Conservation (phyloP, 192 early-diverging fungal genomes). For the Rhizoclosmatium globosum region DNA sequence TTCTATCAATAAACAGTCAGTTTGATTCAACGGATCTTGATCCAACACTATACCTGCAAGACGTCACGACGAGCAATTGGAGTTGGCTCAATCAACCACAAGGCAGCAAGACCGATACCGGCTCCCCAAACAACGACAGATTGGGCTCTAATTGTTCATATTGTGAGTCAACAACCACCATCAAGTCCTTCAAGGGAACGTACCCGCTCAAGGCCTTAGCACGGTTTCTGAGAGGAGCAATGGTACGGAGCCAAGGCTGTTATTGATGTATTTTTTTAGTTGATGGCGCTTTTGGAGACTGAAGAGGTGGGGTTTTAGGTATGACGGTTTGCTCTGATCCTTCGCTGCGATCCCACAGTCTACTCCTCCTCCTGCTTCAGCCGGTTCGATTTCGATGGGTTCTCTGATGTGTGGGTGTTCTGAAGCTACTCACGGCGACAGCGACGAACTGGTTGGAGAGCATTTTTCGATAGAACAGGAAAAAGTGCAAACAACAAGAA, state of each 20-base stretch:
- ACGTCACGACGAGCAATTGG: constrained; percentile 50
- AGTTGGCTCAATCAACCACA: constrained; percentile 55
- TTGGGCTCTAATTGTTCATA: constrained; percentile 5
- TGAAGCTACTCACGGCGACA: constrained; percentile 20
- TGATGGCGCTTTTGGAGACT: no score
- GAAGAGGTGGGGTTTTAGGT: no score
- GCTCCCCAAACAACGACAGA: constrained; percentile 52
- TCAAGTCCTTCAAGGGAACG: not conserved
- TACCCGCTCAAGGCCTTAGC: constrained; percentile 37
- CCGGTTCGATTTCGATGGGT: not conserved
- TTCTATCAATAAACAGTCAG: constrained; percentile 21
- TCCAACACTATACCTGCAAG: constrained; percentile 45
- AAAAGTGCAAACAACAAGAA: constrained; percentile 25
- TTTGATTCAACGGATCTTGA: not conserved
- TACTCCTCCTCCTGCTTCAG: not conserved
- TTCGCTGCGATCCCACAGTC: not conserved
- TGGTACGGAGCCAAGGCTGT: constrained; percentile 35
- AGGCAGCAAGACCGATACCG: constrained; percentile 43
- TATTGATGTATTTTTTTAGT: not conserved
- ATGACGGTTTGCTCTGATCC: no score
- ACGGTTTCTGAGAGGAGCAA: constrained; percentile 34
- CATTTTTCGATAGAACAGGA: constrained; percentile 24
- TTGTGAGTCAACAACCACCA: not conserved
- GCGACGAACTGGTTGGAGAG: constrained; percentile 24
- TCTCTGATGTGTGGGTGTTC: not conserved